Conservation (phyloP, 306 rosid genomes). For the Rosa chinensis region DNA sequence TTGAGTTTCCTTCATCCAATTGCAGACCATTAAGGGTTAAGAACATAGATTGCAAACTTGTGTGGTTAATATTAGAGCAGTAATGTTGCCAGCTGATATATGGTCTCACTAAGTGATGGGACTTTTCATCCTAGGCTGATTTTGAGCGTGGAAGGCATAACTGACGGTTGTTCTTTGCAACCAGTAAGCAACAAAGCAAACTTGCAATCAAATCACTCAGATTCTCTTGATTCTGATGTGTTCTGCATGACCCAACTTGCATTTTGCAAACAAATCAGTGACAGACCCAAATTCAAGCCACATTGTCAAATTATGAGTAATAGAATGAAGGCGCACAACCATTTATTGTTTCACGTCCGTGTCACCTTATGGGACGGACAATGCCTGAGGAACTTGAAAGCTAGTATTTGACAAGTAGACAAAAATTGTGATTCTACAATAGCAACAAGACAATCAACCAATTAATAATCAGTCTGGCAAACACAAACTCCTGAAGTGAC, state of each 20-base stretch:
- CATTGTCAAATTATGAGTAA: no score
- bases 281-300: not conserved
- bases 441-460: no score
- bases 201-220: not conserved
- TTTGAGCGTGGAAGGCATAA: not conserved
- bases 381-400: no score
- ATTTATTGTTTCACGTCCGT: no score
- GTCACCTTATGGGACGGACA: no score
- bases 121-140: not conserved
- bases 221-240: not conserved
- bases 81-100: not conserved
- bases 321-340: no score
- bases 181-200: no score
- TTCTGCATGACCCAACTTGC: not conserved
- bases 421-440: no score
- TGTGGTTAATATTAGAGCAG: no score
- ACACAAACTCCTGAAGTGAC: no score
- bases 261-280: not conserved
- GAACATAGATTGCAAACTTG: not conserved
- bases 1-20: not conserved
- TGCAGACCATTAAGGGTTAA: not conserved
- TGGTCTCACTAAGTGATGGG: not conserved
- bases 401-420: no score
- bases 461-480: no score
- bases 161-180: not conserved